Evolutionary conservation across 768 basidiomycete genomes (phyloP).

Genomic region (Mycena capillaripes): DNA sequence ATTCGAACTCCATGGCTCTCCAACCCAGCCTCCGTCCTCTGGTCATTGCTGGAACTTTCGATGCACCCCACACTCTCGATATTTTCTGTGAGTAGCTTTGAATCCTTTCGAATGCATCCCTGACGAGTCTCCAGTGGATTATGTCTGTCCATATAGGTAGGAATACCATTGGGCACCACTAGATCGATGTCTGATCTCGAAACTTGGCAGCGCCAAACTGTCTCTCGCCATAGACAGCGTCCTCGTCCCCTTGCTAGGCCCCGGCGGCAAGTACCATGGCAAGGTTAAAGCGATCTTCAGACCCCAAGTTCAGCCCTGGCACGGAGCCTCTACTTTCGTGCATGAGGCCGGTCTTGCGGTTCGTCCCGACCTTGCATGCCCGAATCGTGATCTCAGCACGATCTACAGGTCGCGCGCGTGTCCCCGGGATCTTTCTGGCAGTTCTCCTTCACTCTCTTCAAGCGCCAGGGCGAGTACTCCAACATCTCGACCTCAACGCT

Average conservation of each 20-base stretch:
- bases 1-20: conserved; percentile 72
- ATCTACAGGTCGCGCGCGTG: conserved; percentile 70
- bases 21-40: conserved; percentile 80
- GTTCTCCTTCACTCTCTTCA: conserved; percentile 81
- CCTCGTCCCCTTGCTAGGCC: conserved; percentile 69
- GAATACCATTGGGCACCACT: too few species aligned
- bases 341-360: conserved; percentile 91
- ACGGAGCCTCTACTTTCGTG: conserved; percentile 77
- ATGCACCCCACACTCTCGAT: conserved; percentile 85
- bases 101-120: neutral
- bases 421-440: conserved; percentile 87
- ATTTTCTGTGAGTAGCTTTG: conserved; percentile 70
- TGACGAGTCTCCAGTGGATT: conserved; percentile 71
- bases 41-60: conserved; percentile 68
- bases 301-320: conserved; percentile 86
- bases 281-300: conserved; percentile 83
- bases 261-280: conserved; percentile 74
- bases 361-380: conserved; percentile 34
- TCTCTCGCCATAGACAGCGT: conserved; percentile 70
- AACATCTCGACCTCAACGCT: conserved; percentile 79
- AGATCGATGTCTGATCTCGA: conserved; percentile 5
- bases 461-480: conserved; percentile 82
- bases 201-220: conserved; percentile 66
- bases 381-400: neutral
- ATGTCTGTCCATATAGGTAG: conserved; percentile 88